Conservation (phyloP, 257 asterid genomes). For the Perilla frutescens region DNA sequence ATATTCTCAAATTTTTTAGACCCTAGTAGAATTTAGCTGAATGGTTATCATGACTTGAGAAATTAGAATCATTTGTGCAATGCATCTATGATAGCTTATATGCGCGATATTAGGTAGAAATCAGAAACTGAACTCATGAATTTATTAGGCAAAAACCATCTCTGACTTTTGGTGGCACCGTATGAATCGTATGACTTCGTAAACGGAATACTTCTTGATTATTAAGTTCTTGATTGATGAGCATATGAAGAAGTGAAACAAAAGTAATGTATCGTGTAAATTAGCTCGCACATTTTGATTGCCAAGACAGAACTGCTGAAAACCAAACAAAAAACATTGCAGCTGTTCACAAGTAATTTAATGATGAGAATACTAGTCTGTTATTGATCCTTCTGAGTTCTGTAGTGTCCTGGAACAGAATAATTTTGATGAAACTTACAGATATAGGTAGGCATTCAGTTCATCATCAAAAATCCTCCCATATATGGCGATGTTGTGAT, state of each 20-base stretch:
- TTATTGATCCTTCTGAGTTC: conserved; percentile 7
- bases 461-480: neutral
- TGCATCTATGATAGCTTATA: neutral
- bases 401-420: neutral
- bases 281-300: conserved; percentile 14
- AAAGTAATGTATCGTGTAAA: neutral
- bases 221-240: neutral
- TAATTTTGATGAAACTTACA: neutral
- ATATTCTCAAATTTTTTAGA: neutral
- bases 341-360: neutral
- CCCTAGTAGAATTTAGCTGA: conserved; percentile 7
- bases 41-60: conserved; percentile 20
- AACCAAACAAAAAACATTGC: neutral
- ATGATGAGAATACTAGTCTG: conserved; percentile 1
- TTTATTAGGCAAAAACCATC: conserved; percentile 11
- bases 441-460: neutral
- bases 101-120: neutral
- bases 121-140: conserved; percentile 21
- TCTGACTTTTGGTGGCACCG: conserved; percentile 10
- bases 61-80: neutral
- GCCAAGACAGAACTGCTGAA: conserved; percentile 1
- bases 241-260: neutral
- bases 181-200: conserved; percentile 22
- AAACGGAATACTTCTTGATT: neutral
- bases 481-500: conserved; percentile 3